Evolutionary conservation across 495 filamentous ascomycete genomes (phyloP), one percentile per base, ranked within the genome.

Genomic region (Neurospora sp.): DNA sequence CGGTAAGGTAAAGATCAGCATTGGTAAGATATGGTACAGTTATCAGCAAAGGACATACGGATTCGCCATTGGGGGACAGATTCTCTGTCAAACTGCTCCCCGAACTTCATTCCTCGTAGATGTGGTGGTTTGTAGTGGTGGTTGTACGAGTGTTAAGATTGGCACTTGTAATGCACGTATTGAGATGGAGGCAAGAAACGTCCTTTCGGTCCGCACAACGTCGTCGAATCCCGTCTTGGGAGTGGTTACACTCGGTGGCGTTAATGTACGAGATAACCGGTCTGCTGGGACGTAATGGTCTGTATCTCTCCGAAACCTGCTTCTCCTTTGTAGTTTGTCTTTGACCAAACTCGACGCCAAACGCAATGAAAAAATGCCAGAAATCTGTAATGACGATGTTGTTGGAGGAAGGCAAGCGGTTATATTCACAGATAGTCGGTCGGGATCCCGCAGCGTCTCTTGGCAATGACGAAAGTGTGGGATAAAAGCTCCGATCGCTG

Each of bases 21-120:
- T 18, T 18, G 22, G 22, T 16, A 35, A 66, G 14, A 14, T 35
- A 35, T 37, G 53, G 53, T 35, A 66, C 53, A 35, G 44, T 22
- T n/a, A 22, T 48, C 44, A 46, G 42, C 48, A 69, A 5, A 20
- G 41, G 90, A 85, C 81, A 87, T 86, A 83, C 89, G 84, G 86
- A 96, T 90, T 78, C 95, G 89, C 94, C 94, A 97, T 81, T 94
- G 93, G 0, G 94, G 94, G 38, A 93, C 90, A 38, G 80, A 83
- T 75, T 96, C 92, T n/a, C 89, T 93, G 83, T 93, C 94, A 88
- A 92, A 84, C 66, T 87, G 89, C 70, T 90, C 84, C 11, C 90
- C 90, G 86, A 89, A 92, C 83, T 92, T 91, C 90, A 91, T 92
- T 39, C 74, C 77, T 75, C 35, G 38, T 68, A 71, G 38, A 37